Base-by-base conservation (phyloP, 352 stramenopile species). In the Phytophthora sp. region DNA sequence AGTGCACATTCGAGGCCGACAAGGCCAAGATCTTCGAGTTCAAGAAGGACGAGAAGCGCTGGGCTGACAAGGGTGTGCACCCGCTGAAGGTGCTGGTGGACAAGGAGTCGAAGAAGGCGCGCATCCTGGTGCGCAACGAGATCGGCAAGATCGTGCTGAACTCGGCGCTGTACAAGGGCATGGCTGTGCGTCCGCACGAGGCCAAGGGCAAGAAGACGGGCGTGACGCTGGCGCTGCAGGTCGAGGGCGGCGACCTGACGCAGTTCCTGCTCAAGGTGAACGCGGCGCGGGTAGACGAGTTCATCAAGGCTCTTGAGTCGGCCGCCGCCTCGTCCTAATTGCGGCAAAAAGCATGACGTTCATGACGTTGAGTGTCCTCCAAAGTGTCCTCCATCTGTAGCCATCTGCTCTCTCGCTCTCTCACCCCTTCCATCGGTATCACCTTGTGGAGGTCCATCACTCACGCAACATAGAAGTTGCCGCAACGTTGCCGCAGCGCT, bases 101-200 rank as follows among this genome's bases (percentile, higher is more conserved):
- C 76, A 93, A 94, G 58, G 59, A 70, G 17, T 87, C 74, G n/a
- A 88, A 88, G 61, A 83, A 76, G 43, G 76, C 71, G 12, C 65
- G 87, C 2, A 89, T 96, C 50, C 59, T 96, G 20, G 74, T 92
- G 34, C 85, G 87, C 37, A 94, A 96, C 39, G 67, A 89, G 61
- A 96, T 94, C 46, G 87, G 87, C 61, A 96, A 94, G 78, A 84
- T 96, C 57, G 85, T 96, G 51, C 46, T 96, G 52, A 96, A 96
- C 62, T 71, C 87, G 26, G 69, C 76, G 21, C 53, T 96, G 43
- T 96, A 94, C 76, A 92, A 92, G 53, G 87, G 85, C 24, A 74
- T 96, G 58, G 65, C 42, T 27, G 56, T 94, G 39, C 82, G 75
- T 59, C 59, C 74, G 1, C 77, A 91, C 18, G 80, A 94, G 42